Percentiles rank a stretch among this genome's conserved stretches.
These are phyloP conservation scores for Melaleuca quinquenervia DNA, from an alignment of 345 rosid genomes.

Conservation along the genomic window DNA sequence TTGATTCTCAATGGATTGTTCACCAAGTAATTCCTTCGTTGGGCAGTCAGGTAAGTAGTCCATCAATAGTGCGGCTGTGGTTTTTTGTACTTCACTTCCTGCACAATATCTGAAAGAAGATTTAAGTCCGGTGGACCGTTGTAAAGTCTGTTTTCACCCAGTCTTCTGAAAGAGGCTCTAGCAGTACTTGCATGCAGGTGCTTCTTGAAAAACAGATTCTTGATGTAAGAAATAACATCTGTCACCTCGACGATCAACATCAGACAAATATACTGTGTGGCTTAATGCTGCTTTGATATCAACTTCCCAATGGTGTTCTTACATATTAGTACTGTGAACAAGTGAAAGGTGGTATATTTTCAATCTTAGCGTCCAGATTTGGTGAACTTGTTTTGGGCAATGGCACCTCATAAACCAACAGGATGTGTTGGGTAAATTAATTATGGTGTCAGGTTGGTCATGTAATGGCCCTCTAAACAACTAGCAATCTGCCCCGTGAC, in stretches of 20 bases:
- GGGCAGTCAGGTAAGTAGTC: slow-evolving; percentile 56
- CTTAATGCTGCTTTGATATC: neutral
- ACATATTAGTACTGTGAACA: neutral
- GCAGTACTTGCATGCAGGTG: neutral
- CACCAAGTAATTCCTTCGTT: slow-evolving; percentile 92
- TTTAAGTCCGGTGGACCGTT: neutral
- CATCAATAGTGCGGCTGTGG: neutral
- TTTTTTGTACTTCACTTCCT: neutral
- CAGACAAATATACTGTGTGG: neutral
- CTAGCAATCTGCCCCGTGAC: neutral
- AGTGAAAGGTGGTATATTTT: neutral
- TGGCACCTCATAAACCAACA: neutral
- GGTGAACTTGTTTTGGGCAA: neutral
- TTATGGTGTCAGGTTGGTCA: neutral
- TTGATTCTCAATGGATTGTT: slow-evolving; percentile 96
- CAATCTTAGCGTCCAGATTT: neutral
- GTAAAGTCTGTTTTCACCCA: neutral
- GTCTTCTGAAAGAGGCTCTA: neutral
- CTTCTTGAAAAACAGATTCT: neutral
- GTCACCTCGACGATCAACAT: neutral
- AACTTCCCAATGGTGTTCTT: neutral
- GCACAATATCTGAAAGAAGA: neutral
- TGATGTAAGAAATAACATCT: neutral
- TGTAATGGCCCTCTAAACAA: neutral
- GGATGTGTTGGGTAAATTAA: neutral